phyloP scores from a whole-genome alignment of 768 basidiomycete genomes.

The Exidia glandulosa region DNA sequence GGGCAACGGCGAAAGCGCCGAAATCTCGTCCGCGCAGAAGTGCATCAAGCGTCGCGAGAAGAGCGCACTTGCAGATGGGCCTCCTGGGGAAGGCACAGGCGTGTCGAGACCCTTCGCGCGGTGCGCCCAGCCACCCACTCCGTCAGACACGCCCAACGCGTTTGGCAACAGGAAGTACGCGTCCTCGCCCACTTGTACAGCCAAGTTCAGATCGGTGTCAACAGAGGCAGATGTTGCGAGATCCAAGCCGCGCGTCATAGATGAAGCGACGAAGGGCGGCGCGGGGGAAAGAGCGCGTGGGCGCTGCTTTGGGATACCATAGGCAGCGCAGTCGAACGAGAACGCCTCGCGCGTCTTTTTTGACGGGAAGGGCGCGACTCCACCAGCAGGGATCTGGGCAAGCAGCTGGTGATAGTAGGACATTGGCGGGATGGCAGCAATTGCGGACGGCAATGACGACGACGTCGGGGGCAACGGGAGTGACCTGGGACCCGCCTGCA shows the following conservation, averaged over 20 bases:
- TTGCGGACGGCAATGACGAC: background rate
- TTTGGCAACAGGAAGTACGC: constrained; percentile 76
- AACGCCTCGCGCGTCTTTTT: background rate
- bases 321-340: constrained; percentile 61
- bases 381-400: background rate
- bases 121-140: constrained; percentile 82
- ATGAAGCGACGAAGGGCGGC: constrained; percentile 18
- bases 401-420: background rate
- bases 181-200: constrained; percentile 85
- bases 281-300: constrained; percentile 7
- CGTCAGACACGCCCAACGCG: constrained; percentile 90
- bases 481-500: background rate
- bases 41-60: constrained; percentile 73
- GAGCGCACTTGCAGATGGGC: constrained; percentile 45
- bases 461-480: background rate
- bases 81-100: constrained; percentile 30
- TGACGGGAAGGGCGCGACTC: background rate
- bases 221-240: constrained; percentile 18
- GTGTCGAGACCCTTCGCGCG: background rate
- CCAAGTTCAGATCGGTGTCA: constrained; percentile 30
- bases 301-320: constrained; percentile 65
- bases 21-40: constrained; percentile 58
- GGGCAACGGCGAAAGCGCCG: background rate
- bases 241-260: constrained; percentile 14
- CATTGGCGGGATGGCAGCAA: background rate